These are phyloP conservation scores for Penicillium roqueforti DNA, from an alignment of 495 filamentous ascomycete genomes.

Conservation along the genomic window DNA sequence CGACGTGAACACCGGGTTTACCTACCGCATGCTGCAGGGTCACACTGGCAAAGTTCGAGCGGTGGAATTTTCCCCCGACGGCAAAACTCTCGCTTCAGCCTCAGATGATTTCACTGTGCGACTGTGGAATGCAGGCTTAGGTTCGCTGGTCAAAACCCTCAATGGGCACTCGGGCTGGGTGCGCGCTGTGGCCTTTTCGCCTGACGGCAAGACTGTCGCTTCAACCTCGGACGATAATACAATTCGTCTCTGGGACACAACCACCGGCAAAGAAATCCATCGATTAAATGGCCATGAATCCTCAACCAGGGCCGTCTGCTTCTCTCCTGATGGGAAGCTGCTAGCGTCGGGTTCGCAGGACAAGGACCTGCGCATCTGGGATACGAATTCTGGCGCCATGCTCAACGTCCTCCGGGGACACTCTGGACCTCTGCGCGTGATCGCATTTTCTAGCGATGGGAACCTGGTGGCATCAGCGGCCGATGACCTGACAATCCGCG, in stretches of 20 bases:
- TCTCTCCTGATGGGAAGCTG: conserved; percentile 15
- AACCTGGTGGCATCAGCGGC: conserved; percentile 2
- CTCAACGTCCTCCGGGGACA: not conserved
- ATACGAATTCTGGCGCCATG: conserved; percentile 11
- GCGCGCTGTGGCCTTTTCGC: conserved; percentile 15
- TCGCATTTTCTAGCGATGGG: conserved; percentile 1
- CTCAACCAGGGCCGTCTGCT: conserved; percentile 4
- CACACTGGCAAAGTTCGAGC: conserved; percentile 10
- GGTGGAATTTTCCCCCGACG: conserved; percentile 7
- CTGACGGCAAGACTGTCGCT: conserved; percentile 15
- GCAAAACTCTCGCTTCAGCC: conserved; percentile 2
- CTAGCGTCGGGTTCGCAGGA: conserved; percentile 16
- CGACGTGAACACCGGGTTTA: conserved; percentile 8
- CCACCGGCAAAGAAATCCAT: conserved; percentile 5
- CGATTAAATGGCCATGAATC: not conserved
- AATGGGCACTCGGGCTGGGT: conserved; percentile 14
- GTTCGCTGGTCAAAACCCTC: conserved; percentile 1
- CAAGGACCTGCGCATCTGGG: conserved; percentile 16
- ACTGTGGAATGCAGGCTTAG: conserved; percentile 3
- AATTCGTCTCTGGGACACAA: conserved; percentile 17
- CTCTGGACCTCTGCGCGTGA: conserved; percentile 4
- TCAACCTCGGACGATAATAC: conserved; percentile 15
- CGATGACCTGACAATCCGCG: conserved; percentile 6
- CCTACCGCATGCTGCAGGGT: conserved; percentile 8
- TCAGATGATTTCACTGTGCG: conserved; percentile 8